These are phyloP conservation scores for Xylaria sp. DNA, from an alignment of 2,329 filamentous ascomycete species.

Conservation along the genomic window DNA sequence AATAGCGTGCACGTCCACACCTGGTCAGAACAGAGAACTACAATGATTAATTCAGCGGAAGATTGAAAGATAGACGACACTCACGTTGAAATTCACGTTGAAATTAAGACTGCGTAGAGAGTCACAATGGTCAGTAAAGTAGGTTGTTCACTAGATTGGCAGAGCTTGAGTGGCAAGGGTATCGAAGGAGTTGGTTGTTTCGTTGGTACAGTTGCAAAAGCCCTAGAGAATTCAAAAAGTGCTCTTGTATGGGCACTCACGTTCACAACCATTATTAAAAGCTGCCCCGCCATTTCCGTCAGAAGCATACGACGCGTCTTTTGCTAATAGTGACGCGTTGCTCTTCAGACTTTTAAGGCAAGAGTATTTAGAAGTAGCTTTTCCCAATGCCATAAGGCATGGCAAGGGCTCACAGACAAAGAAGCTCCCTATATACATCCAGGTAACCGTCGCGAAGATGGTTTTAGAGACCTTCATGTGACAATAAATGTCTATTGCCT, in stretches of 20 bases:
- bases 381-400: not conserved
- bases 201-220: not conserved
- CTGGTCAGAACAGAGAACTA: not conserved
- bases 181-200: not conserved
- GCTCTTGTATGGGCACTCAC: not conserved
- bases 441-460: too few relatives aligned
- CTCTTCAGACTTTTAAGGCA: not conserved
- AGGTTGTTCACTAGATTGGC: not conserved
- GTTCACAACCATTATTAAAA: not conserved
- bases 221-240: not conserved
- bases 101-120: not conserved
- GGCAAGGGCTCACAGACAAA: too few relatives aligned
- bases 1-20: not conserved
- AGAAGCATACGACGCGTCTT: constrained; percentile 7
- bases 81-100: not conserved
- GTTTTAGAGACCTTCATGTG: too few relatives aligned
- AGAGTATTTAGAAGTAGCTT: not conserved
- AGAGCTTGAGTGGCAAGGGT: not conserved
- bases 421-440: too few relatives aligned
- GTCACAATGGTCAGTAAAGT: not conserved
- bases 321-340: not conserved
- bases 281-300: not conserved
- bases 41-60: not conserved
- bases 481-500: too few relatives aligned
- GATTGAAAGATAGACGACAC: not conserved